Conservation (phyloP, 1,284 basidiomycete genomes). For the Stygiomarasmius scandens region DNA sequence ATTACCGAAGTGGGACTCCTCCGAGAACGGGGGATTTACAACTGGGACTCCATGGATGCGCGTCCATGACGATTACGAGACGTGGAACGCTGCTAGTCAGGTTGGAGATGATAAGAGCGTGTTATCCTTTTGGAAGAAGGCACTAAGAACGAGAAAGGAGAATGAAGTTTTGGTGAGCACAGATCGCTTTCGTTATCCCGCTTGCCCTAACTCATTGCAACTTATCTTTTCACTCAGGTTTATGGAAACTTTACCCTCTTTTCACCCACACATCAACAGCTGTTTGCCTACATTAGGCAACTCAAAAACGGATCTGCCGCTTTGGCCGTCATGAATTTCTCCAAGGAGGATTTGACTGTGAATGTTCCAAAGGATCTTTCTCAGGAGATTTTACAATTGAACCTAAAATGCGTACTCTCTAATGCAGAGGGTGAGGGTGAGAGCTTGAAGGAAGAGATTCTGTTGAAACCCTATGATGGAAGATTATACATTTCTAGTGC, state of each 20-base stretch:
- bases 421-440: neutral
- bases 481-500: slow-evolving; percentile 6
- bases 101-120: slow-evolving; percentile 52
- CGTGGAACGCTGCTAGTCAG: slow-evolving; percentile 64
- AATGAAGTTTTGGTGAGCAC: slow-evolving; percentile 53
- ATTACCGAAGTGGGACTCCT: slow-evolving; percentile 56
- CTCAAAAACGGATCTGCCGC: slow-evolving; percentile 34
- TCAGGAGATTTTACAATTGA: neutral
- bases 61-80: slow-evolving; percentile 67
- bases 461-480: slow-evolving; percentile 11
- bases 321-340: slow-evolving; percentile 59
- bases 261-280: slow-evolving; percentile 44
- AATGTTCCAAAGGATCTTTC: neutral
- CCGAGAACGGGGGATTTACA: slow-evolving; percentile 65
- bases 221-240: slow-evolving; percentile 34
- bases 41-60: slow-evolving; percentile 75
- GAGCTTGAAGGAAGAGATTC: neutral
- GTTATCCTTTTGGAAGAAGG: slow-evolving; percentile 59
- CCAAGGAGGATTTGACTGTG: slow-evolving; percentile 21
- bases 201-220: too few relatives aligned
- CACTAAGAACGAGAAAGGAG: slow-evolving; percentile 55
- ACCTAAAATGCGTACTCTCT: neutral
- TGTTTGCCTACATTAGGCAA: slow-evolving; percentile 61
- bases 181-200: neutral
- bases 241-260: slow-evolving; percentile 62